Base-by-base conservation (phyloP, 192 early-diverging fungal genomes). In the Coemansia sp. region DNA sequence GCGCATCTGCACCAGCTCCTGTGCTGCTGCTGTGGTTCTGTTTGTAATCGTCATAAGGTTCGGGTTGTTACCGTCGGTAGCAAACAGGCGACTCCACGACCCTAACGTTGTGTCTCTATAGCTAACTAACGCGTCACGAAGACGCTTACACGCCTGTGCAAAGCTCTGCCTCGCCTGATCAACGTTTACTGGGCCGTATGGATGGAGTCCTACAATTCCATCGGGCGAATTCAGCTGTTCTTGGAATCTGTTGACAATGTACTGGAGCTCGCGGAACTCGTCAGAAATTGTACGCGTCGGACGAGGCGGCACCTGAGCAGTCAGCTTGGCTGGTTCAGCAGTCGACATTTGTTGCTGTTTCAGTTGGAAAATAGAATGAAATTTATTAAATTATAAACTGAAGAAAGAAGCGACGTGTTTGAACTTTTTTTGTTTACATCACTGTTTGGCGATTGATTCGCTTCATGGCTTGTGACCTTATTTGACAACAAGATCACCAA, bases 1-100 rank as follows among this genome's bases (percentile, higher is more conserved):
- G 22, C 72, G 71, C 77, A 80, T 80, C 28, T 60, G 61, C 29
- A 38, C 44, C 23, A 80, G 72, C 53, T 80, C 77, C 17, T 60
- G 72, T 23, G 47, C 48, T 4, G 77, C 67, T 31, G 54, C 68
- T 0, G 52, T 42, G 0, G 62, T 61, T 23, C 72, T 59, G 11
- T 68, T 45, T 10, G 77, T 65, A 10, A 62, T 37, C 0, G 55
- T 64, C 1, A 14, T 30, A 6, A 57, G 34, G 17, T 54, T 31
- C 17, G 52, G 27, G 17, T 34, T 65, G 47, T 22, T 52, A 15
- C 52, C 52, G 9, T 54, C 52, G 44, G 17, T 52, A 14, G 50
- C 29, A 8, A 67, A 9, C 37, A 79, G 50, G 13, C 57, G 62
- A 5, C 7, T 50, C 77, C 77, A 80, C 4, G 77, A 71, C 4